These are phyloP conservation scores for Rhizophagus clarus DNA, from an alignment of 192 early-diverging fungal genomes.

Conservation along the genomic window DNA sequence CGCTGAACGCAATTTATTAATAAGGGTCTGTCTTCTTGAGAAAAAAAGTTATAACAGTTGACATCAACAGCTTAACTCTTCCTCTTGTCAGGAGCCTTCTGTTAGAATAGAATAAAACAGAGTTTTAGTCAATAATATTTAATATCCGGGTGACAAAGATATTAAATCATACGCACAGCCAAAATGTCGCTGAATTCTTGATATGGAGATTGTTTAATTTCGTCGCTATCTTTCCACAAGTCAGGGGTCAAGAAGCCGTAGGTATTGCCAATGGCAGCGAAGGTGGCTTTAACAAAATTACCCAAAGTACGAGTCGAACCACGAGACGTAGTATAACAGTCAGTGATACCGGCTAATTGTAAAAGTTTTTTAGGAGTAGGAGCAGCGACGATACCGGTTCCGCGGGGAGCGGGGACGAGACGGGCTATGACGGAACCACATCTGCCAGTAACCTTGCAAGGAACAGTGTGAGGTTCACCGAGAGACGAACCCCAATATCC, in stretches of 20 bases:
- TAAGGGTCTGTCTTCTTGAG: neutral
- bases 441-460: constrained; percentile 95
- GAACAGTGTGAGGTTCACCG: constrained; percentile 98
- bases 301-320: constrained; percentile 98
- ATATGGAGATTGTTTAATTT: constrained; percentile 87
- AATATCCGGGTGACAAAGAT: constrained; percentile 15
- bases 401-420: constrained; percentile 97
- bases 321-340: constrained; percentile 96
- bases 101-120: constrained; percentile 4
- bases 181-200: constrained; percentile 88
- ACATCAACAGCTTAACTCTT: neutral
- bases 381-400: constrained; percentile 98
- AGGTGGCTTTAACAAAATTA: constrained; percentile 99
- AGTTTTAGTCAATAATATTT: neutral
- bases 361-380: constrained; percentile 98
- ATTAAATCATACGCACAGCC: constrained; percentile 47
- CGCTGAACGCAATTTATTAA: neutral
- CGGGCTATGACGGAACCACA: constrained; percentile 92
- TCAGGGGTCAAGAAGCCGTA: constrained; percentile 98
- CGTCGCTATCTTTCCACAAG: constrained; percentile 88
- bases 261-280: constrained; percentile 95
- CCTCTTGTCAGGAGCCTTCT: constrained; percentile 29
- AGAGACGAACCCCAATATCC: constrained; percentile 98
- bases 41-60: too few relatives aligned
- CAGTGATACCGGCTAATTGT: constrained; percentile 94